Base-by-base conservation (phyloP, 352 stramenopile species). In the Phytophthora hybrid region DNA sequence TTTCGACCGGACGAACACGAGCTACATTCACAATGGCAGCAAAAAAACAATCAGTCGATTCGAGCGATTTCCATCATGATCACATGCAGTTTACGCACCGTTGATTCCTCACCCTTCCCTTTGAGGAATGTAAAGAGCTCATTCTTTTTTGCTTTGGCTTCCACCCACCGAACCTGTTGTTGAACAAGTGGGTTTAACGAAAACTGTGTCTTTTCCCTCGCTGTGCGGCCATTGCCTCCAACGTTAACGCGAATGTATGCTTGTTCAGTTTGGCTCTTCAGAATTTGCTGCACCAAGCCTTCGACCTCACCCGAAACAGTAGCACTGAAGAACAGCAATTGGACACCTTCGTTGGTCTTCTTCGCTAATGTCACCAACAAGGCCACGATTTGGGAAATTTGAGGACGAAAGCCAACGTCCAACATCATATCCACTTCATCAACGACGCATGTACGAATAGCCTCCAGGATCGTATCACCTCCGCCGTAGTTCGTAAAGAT, bases 381-480 rank as follows among this genome's bases (percentile, higher is more conserved):
- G 9, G 56, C 65, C 26, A 92, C 19, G 32, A 95, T 88, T 67
- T 88, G 67, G 2, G 66, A 66, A 19, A 93, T 75, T n/a, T 82
- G 74, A 8, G 74, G 59, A 19, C 64, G 74, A 77, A 93, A 95
- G 1, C 83, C 87, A 52, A 82, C 70, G 52, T 82, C 83, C 47
- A 93, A 66, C 83, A 95, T 91, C 61, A 88, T 77, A 61, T 95
- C 88, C 18, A 93, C 84, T 82, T 95, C 88, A 62, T 95, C 88
- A 32, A 95, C 59, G 1, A 93, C 73, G 55, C 85, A 92, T 6
- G 49, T 73, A 51, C 58, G 69, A 55, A 82, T 64, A 6, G 9
- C 49, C 16, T 46, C 39, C 19, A 80, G 23, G 54, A 80, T 80
- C 5, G 56, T 31, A 19, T 74, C 61, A 37, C 69, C 64, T 23